Evolutionary conservation across 495 filamentous ascomycete genomes (phyloP), one percentile per base, ranked within the genome.

Genomic region (Neurospora africana): DNA sequence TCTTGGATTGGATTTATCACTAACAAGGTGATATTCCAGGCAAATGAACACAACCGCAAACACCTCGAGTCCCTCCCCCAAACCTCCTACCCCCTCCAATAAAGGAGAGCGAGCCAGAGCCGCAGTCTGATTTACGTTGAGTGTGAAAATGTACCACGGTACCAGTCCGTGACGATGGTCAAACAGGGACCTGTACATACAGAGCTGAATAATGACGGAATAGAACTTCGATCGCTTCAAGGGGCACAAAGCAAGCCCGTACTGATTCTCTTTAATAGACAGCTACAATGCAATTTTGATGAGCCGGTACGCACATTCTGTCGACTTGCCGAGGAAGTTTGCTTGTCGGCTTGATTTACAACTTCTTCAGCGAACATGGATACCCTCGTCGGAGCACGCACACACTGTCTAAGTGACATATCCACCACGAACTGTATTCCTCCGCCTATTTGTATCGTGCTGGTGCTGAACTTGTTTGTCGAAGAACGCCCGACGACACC

Each of bases 11-110:
- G 5, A 1, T 38, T 43, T 58, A 38, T 11, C 27, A 41, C 44
- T 69, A 71, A 68, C 43, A 10, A 27, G 33, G 21, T 27, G 53
- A 13, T 17, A 40, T 61, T 58, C 1, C 30, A 97, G 94, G 94
- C 94, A 71, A 87, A 97, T 75, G 92, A 97, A 77, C 91, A 94
- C 72, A 89, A 98, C 83, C 87, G 91, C 74, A 85, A 90, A 75
- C 89, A 92, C 76, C 87, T 98, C 74, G 87, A 97, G 82, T 90
- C 92, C 67, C 83, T 94, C 13, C 91, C 93, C 44, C 81, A 86
- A 68, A 93, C 92, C 27, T 87, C 90, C 71, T 98, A 93, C 78
- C 93, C 92, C 27, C 88, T 65, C 8, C 53, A 65, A 65, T 65
- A 33, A 35, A 65, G 53, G 27, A 65, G 23, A 65, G 13, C 53